phyloP scores from a whole-genome alignment of 345 rosid species.

The Durio zibethinus region DNA sequence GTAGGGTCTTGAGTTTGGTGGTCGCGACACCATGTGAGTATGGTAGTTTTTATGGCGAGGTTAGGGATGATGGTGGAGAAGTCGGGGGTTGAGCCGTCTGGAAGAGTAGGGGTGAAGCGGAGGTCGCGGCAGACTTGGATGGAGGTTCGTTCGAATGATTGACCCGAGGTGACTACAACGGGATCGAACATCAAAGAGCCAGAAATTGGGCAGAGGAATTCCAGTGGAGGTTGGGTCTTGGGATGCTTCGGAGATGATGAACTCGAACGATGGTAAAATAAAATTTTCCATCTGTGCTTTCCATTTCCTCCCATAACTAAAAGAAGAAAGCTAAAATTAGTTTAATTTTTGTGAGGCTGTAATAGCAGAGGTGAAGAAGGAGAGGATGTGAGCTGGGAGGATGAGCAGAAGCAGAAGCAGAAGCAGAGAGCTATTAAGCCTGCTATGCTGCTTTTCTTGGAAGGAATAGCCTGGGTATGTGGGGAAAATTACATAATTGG shows the following conservation, averaged over 20 bases:
- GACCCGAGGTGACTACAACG: slow-evolving; percentile 81
- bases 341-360: too few relatives aligned
- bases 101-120: slow-evolving; percentile 44
- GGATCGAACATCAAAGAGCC: slow-evolving; percentile 75
- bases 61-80: slow-evolving; percentile 67
- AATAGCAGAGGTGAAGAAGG: not conserved
- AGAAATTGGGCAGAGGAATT: slow-evolving; percentile 70
- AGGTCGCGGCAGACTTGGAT: slow-evolving; percentile 62
- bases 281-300: slow-evolving; percentile 58
- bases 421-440: too few relatives aligned
- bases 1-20: slow-evolving; percentile 33
- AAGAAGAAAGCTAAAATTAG: not conserved
- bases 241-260: slow-evolving; percentile 26
- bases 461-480: not conserved
- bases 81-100: slow-evolving; percentile 50
- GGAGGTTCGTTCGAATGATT: slow-evolving; percentile 65
- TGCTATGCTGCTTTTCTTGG: not conserved
- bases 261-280: slow-evolving; percentile 40
- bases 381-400: not conserved
- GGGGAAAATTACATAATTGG: not conserved
- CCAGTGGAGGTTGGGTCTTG: slow-evolving; percentile 38
- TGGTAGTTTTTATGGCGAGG: slow-evolving; percentile 56
- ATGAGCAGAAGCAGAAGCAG: not conserved
- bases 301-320: slow-evolving; percentile 58
- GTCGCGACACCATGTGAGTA: slow-evolving; percentile 56